Evolutionary conservation across 139 green algal species (phyloP), one percentile per base, ranked within the genome.

Genomic region (Pycnococcus provasolii): DNA sequence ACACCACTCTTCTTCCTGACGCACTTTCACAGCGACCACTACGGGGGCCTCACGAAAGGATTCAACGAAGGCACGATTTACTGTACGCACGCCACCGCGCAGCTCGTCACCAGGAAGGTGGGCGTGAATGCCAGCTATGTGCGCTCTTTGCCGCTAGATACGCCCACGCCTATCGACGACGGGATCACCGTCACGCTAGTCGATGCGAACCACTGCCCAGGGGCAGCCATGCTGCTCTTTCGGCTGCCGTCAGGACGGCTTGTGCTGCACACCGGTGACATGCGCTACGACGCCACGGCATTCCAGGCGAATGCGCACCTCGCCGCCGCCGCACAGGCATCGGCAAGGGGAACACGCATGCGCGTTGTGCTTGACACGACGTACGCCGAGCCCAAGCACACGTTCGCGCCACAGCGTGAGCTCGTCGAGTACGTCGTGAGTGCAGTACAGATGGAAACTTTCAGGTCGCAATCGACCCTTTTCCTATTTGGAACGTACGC

Each of bases 191-290:
- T 94, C 41, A 96, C 90, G 1, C 84, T 95, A 44, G 55, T 95
- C 52, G 84, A 95, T 44, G 90, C 90, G 55, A 95, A 96, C 70
- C 90, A 96, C 80, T 96, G 90, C 84, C 90, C 90, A 0, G 90
- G 90, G 0, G 87, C 75, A 37, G 75, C 67, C 2, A 77, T 81
- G 75, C 71, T 90, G 37, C 53, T 92, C 11, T 86, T 91, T 40
- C 66, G 88, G 73, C 64, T 70, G 4, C 77, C 75, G 1, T 60
- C 55, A 7, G 47, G 47, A 8, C 72, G 66, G 3, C 81, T 85
- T 0, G 77, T 96, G 50, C 79, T 97, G 48, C 90, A 96, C 76
- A 95, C 90, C 0, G 91, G 89, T 1, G 90, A 96, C 77, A 91
- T 81, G 80, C 80, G 88, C 50, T 85, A 66, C 48, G 58, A 53